Evolutionary conservation across 805 yeast species (phyloP).

Genomic region (Debaryomyces hansenii): DNA sequence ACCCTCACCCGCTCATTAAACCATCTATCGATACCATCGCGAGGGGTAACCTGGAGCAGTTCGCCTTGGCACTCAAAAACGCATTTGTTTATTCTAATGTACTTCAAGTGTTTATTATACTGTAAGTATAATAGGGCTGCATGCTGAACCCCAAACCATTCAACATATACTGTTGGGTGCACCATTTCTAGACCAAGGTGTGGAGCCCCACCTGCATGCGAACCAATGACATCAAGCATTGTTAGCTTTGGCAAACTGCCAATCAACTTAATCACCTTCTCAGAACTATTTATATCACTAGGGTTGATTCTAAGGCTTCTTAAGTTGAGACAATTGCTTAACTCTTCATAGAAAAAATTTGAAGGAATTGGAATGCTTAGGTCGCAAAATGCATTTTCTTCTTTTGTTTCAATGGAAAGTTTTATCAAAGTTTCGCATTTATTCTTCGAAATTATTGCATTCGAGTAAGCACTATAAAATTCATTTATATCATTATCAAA

Average conservation of each 20-base stretch:
- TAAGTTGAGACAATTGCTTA: conserved; percentile 19
- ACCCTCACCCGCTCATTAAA: conserved; percentile 39
- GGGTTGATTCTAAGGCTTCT: conserved; percentile 42
- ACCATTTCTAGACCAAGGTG: conserved; percentile 53
- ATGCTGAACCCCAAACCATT: conserved; percentile 57
- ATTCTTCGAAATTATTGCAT: conserved; percentile 12
- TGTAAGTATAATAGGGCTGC: conserved; percentile 44
- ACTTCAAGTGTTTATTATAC: conserved; percentile 28
- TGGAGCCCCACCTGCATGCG: conserved; percentile 53
- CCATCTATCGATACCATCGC: conserved; percentile 49
- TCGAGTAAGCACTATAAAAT: conserved; percentile 14
- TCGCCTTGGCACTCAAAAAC: conserved; percentile 40
- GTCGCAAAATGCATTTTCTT: conserved; percentile 35
- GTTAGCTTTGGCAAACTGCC: conserved; percentile 21
- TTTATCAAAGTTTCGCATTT: conserved; percentile 20
- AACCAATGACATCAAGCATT: conserved; percentile 47
- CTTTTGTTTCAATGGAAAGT: conserved; percentile 41
- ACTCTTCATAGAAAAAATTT: conserved; percentile 8
- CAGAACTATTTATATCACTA: conserved; percentile 12
- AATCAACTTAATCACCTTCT: conserved; percentile 21
- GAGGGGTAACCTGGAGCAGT: conserved; percentile 31
- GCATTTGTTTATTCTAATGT: conserved; percentile 50
- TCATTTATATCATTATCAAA: conserved; percentile 8
- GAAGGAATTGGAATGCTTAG: conserved; percentile 23
- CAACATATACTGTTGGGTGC: conserved; percentile 55